Base-by-base conservation (phyloP, 2,329 filamentous ascomycete genomes). In the Fusarium kyushuense region DNA sequence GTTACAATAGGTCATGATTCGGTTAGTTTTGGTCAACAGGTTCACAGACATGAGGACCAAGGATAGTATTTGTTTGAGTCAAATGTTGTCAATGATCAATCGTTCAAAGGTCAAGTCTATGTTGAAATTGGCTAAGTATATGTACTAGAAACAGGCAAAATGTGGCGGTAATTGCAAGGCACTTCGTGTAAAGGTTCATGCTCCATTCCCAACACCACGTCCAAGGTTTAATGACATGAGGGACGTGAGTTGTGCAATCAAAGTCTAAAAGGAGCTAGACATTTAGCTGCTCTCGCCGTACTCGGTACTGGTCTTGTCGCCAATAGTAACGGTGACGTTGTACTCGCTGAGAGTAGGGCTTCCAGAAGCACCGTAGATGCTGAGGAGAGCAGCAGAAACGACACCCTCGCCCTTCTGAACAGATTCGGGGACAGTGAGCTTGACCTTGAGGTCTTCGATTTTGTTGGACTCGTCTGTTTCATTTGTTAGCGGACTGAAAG, bases 401-500 rank as follows among this genome's bases (percentile, higher is more conserved):
- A 74, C 41, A 17, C 71, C 73, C 27, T 72, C 40, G 25, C 76
- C 76, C 41, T 70, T 25, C 33, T 51, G 21, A 10, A 65, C 48
- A 2, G 32, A 43, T 5, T 48, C 47, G 10, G 76, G 76, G 38
- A 78, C 42, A 8, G 69, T 71, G 21, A 78, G 40, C 3, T 56
- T 63, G 68, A 77, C 72, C 38, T 72, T 75, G 48, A 77, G 66
- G 54, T 55, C 65, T 73, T 74, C 33, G 63, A 73, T 49, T 73
- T 62, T 11, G 70, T 76, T 73, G 35, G 32, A 33, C 30, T 42
- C 11, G 6, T 9, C 36, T 54, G 45, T 64, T 57, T 21, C 16
- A 23, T 3, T 4, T 43, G 36, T 58, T 41, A 63, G 36, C n/a
- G 4, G 29, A 7, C 0, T 47, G 19, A 35, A 27, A 32, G 16